phyloP scores from a whole-genome alignment of 2,329 filamentous ascomycete species.

The Aureobasidium mangrovei region DNA sequence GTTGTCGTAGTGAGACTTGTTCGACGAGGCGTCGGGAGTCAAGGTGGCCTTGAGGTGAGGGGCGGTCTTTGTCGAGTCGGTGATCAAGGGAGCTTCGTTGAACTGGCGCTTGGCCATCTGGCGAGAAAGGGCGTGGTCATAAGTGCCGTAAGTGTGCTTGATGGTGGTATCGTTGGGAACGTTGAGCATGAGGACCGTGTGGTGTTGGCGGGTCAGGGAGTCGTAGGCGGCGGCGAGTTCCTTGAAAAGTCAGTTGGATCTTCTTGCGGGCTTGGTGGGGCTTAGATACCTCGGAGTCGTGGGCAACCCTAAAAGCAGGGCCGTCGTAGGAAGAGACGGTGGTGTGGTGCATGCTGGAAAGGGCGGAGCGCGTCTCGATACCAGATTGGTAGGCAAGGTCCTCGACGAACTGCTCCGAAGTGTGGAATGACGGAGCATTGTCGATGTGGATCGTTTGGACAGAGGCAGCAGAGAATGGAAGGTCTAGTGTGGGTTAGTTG shows the following conservation, averaged over 20 bases:
- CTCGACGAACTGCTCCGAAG: constrained; percentile 22
- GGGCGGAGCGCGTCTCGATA: constrained; percentile 5
- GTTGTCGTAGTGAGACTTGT: constrained; percentile 22
- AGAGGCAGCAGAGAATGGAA: constrained; percentile 1
- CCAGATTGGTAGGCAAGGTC: constrained; percentile 24
- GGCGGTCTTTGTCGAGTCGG: constrained; percentile 12
- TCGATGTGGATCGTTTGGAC: background rate
- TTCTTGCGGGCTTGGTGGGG: background rate
- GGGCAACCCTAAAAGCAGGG: constrained; percentile 3
- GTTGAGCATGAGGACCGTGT: constrained; percentile 19
- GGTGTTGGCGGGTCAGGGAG: background rate
- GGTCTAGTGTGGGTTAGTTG: background rate
- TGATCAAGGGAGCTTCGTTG: constrained; percentile 19
- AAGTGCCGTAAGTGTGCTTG: constrained; percentile 25
- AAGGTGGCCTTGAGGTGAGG: constrained; percentile 12
- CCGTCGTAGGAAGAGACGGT: constrained; percentile 5
- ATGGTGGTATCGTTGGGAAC: constrained; percentile 15
- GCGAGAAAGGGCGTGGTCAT: constrained; percentile 22
- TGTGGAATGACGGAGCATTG: constrained; percentile 17
- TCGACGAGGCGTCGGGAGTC: constrained; percentile 1
- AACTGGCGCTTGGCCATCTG: constrained; percentile 21
- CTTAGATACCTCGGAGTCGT: background rate
- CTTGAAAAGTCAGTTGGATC: background rate
- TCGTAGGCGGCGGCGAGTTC: background rate
- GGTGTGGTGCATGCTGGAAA: background rate